Evolutionary conservation across 768 basidiomycete species (phyloP).

Genomic region (Agrocybe pediades): DNA sequence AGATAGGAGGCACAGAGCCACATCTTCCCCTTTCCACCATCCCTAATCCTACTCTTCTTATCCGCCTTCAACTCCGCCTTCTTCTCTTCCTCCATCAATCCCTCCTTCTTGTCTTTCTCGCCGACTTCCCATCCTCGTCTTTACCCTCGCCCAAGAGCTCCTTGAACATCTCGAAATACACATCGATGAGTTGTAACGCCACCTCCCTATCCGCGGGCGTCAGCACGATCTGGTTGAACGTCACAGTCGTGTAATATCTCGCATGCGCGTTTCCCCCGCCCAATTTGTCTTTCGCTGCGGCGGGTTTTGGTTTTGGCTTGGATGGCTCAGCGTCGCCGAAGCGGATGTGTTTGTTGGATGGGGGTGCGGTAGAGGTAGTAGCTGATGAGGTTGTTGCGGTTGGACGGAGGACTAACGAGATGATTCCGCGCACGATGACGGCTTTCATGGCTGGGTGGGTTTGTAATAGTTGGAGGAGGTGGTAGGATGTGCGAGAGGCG

Average conservation of each 20-base stretch:
- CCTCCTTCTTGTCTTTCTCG: conserved; percentile 50
- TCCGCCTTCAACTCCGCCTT: conserved; percentile 34
- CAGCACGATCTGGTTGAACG: conserved; percentile 91
- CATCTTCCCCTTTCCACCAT: conserved; percentile 28
- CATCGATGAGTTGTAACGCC: conserved; percentile 76
- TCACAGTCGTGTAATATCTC: conserved; percentile 90
- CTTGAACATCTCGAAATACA: conserved; percentile 94
- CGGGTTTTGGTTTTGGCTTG: conserved; percentile 31
- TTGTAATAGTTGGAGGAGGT: conserved; percentile 88
- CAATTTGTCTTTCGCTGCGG: conserved; percentile 35
- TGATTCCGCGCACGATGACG: conserved; percentile 86
- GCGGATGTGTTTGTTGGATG: conserved; percentile 49
- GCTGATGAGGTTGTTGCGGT: conserved; percentile 36
- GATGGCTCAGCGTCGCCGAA: conserved; percentile 44
- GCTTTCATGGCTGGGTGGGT: conserved; percentile 91
- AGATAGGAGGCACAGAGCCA: too few species aligned
- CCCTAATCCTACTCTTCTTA: conserved; percentile 34
- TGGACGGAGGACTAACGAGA: conserved; percentile 74
- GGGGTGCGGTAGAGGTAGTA: conserved; percentile 23
- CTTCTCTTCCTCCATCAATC: conserved; percentile 32
- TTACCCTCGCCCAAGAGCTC: conserved; percentile 74
- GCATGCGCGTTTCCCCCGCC: conserved; percentile 66
- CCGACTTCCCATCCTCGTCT: conserved; percentile 27
- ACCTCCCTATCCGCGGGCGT: conserved; percentile 68
- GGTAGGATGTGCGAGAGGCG: conserved; percentile 88